These are phyloP conservation scores for Kuraishia cidri DNA, from an alignment of 805 yeast species.

Conservation along the genomic window DNA sequence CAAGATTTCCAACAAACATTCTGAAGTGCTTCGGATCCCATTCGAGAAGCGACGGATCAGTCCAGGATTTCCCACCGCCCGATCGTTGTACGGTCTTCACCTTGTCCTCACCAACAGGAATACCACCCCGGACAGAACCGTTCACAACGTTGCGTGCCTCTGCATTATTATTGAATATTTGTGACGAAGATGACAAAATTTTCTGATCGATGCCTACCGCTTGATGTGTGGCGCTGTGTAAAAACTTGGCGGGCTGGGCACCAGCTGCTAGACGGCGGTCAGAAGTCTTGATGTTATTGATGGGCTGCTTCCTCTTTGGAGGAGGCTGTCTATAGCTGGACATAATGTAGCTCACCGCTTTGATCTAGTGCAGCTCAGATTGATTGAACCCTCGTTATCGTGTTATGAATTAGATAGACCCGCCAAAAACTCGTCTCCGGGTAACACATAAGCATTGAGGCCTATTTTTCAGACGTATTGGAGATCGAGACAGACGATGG, in stretches of 20 bases:
- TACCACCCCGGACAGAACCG: constrained; percentile 1
- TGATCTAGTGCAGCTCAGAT: too few relatives aligned
- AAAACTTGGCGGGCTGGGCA: constrained; percentile 32
- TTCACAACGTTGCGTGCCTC: constrained; percentile 4
- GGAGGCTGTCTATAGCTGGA: neutral
- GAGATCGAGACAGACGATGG: too few relatives aligned
- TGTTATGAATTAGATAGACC: too few relatives aligned
- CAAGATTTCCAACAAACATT: constrained; percentile 68
- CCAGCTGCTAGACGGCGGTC: constrained; percentile 50
- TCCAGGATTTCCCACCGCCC: constrained; percentile 38
- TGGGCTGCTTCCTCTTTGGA: constrained; percentile 4
- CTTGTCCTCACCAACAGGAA: constrained; percentile 3
- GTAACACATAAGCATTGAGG: too few relatives aligned
- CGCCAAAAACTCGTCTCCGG: too few relatives aligned
- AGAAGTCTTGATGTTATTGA: constrained; percentile 26
- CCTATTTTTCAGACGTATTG: too few relatives aligned
- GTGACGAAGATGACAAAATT: constrained; percentile 8
- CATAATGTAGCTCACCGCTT: too few relatives aligned
- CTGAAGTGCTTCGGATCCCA: constrained; percentile 71
- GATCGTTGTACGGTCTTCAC: constrained; percentile 27
- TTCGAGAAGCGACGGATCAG: constrained; percentile 35
- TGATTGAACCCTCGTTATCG: too few relatives aligned
- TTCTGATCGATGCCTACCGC: constrained; percentile 9
- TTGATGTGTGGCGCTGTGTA: constrained; percentile 21
- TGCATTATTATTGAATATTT: constrained; percentile 10